These are phyloP conservation scores for Paspalum vaginatum DNA, from an alignment of 176 grass and related monocot species.

Conservation along the genomic window DNA sequence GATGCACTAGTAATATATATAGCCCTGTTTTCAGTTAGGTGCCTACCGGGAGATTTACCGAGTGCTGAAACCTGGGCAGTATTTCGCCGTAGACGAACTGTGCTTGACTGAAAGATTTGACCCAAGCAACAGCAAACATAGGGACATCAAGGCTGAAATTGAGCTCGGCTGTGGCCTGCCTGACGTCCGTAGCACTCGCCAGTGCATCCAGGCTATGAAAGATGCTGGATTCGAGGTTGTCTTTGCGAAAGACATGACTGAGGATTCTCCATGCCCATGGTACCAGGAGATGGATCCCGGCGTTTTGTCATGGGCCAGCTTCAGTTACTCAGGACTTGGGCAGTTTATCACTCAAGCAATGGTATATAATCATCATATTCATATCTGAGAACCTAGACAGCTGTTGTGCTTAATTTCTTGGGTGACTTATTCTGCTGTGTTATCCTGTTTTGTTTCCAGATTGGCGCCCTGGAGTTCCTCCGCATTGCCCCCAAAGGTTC, in stretches of 20 bases:
- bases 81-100: conserved; percentile 49
- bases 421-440: neutral
- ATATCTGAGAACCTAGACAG: too few species aligned
- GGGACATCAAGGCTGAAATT: conserved; percentile 48
- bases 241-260: conserved; percentile 42
- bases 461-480: conserved; percentile 43
- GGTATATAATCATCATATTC: conserved; percentile 4
- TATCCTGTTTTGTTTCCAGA: neutral
- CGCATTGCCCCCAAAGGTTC: conserved; percentile 44
- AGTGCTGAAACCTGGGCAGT: conserved; percentile 50
- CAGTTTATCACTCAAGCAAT: conserved; percentile 25
- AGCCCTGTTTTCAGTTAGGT: conserved; percentile 5
- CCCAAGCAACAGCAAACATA: conserved; percentile 37
- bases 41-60: conserved; percentile 53
- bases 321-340: conserved; percentile 28
- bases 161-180: conserved; percentile 52
- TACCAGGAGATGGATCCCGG: conserved; percentile 42
- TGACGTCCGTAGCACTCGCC: conserved; percentile 35
- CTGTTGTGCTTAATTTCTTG: too few species aligned
- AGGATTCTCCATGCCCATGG: conserved; percentile 51
- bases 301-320: conserved; percentile 30
- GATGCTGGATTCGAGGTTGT: conserved; percentile 53
- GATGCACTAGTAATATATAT: too few species aligned
- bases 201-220: conserved; percentile 53
- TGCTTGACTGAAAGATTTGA: conserved; percentile 52